Evolutionary conservation across 805 yeast species (phyloP), one percentile per base, ranked within the genome.

Genomic region (Ogataea naganishii): DNA sequence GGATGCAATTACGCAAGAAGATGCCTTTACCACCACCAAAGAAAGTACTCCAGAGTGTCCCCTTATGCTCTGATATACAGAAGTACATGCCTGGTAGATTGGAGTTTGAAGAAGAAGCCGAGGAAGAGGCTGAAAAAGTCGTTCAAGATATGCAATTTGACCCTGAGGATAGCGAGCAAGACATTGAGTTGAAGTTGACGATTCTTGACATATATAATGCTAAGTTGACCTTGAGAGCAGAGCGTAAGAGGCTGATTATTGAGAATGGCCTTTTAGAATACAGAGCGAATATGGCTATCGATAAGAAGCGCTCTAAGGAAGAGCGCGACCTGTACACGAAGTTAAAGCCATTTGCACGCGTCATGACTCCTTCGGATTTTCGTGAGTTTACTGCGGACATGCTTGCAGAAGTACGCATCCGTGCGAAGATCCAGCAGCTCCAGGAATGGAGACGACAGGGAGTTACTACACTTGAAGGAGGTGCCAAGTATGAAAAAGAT

Each of bases 51-150:
- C 88, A 96, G 0, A 85, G 96, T 6, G 89, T 82, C 6, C 99
- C 99, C 0, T 69, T 92, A 34, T 88, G 97, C 59, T 96, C 94
- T 49, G 97, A 94, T 47, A 75, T 92, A 37, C 97, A 92, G 53
- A 96, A 96, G 3, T 92, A 78, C 52, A 92, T 92, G 99, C 99
- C 99, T 23, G 99, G 97, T 24, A 74, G 99, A 47, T 62, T 92
- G 37, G 99, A 92, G 54, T 92, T 92, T 53, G 99, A 92, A 47
- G 84, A 80, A 35, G 99, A 92, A 53, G 86, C 82, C 23, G 98
- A 92, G 51, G 92, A 92, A 46, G 99, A 92, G 33, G 97, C 98
- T 0, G 99, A 92, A 56, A 66, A 80, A 33, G 78, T 92, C 0
- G 84, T 92, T 13, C 92, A 92, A 49, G 98, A 92, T 51, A 84